Percentiles rank a stretch among this genome's conserved stretches.
Conservation (phyloP, 805 yeast species). For the Priceomyces melissophilus region DNA sequence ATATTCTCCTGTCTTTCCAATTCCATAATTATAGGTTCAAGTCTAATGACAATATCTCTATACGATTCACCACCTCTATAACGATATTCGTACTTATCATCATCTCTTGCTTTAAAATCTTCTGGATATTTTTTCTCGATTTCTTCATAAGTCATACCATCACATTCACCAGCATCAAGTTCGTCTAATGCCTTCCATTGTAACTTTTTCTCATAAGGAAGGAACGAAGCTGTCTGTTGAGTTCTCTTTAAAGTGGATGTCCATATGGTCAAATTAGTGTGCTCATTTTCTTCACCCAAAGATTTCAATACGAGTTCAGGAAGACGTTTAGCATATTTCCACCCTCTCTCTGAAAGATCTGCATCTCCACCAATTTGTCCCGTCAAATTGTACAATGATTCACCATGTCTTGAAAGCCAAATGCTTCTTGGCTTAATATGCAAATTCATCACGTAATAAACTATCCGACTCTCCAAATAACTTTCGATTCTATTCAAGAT, state of each 20-base stretch:
- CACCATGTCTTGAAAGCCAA: slow-evolving; percentile 96
- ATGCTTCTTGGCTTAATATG: slow-evolving; percentile 90
- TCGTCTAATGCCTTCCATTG: slow-evolving; percentile 98
- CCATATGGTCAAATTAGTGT: slow-evolving; percentile 78
- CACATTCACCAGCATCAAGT: slow-evolving; percentile 96
- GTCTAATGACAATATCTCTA: slow-evolving; percentile 88
- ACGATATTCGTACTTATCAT: slow-evolving; percentile 90
- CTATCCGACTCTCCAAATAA: slow-evolving; percentile 87
- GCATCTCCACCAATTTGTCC: slow-evolving; percentile 98
- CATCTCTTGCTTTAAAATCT: slow-evolving; percentile 94
- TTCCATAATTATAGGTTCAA: slow-evolving; percentile 98
- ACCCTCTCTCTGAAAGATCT: slow-evolving; percentile 76
- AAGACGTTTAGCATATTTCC: slow-evolving; percentile 74
- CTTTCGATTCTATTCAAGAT: slow-evolving; percentile 84
- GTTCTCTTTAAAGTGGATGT: slow-evolving; percentile 90
- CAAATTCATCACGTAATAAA: slow-evolving; percentile 91
- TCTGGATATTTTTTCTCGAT: slow-evolving; percentile 83
- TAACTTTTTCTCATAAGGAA: slow-evolving; percentile 72
- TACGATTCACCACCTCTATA: slow-evolving; percentile 97
- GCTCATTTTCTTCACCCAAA: slow-evolving; percentile 53
- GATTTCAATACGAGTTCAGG: slow-evolving; percentile 71
- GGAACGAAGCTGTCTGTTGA: slow-evolving; percentile 81
- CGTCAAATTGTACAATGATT: slow-evolving; percentile 83
- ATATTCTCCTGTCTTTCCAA: slow-evolving; percentile 95
- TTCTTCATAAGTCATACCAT: slow-evolving; percentile 94